These are phyloP conservation scores for Fusarium neocosmosporiellum DNA, from an alignment of 2,329 filamentous ascomycete species.

Conservation along the genomic window DNA sequence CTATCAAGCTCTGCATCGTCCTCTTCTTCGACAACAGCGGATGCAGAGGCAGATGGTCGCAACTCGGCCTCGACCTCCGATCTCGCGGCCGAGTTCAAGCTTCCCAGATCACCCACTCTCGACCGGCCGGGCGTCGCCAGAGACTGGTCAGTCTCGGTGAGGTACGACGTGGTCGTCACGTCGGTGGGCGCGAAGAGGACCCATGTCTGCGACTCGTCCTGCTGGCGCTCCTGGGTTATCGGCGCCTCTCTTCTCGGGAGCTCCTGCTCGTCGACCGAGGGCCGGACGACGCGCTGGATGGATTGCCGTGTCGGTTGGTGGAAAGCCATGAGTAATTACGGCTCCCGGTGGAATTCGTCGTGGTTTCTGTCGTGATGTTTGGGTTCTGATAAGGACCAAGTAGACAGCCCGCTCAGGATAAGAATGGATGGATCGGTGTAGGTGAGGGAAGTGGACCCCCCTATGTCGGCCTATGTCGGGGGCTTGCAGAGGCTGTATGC, in stretches of 20 bases:
- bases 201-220: constrained; percentile 91
- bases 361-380: constrained; percentile 16
- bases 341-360: constrained; percentile 10
- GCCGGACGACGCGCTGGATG: constrained; percentile 60
- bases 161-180: constrained; percentile 71
- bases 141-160: constrained; percentile 74
- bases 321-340: constrained; percentile 62
- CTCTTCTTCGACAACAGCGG: constrained; percentile 62
- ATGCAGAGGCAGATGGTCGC: constrained; percentile 52
- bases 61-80: constrained; percentile 65
- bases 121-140: constrained; percentile 76
- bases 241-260: constrained; percentile 40
- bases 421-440: constrained; percentile 42
- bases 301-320: constrained; percentile 68
- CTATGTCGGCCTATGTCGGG: constrained; percentile 31
- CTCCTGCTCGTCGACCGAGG: constrained; percentile 54
- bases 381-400: constrained; percentile 35
- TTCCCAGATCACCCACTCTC: constrained; percentile 83
- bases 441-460: constrained; percentile 40
- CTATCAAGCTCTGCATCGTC: constrained; percentile 90
- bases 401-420: constrained; percentile 32
- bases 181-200: constrained; percentile 89
- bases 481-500: constrained; percentile 34
- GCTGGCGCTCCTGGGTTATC: constrained; percentile 48
- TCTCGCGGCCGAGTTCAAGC: constrained; percentile 75